Evolutionary conservation across 345 rosid species (phyloP), one percentile per base, ranked within the genome.

Genomic region (Eucalyptus sp.): DNA sequence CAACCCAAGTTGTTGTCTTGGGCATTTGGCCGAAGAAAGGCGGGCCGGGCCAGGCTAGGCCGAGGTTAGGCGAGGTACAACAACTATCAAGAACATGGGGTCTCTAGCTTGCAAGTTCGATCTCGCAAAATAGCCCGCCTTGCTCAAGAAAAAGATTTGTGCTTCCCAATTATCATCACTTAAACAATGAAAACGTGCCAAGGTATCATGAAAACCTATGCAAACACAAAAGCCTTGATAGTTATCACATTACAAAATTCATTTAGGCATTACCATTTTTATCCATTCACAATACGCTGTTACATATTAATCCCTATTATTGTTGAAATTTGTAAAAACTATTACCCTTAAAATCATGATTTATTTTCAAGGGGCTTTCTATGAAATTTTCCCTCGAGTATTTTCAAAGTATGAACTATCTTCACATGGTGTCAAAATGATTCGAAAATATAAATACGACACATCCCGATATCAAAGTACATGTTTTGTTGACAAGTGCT

Each of bases 21-120:
- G 83, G 83, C 48, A 5, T 37, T 25, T 7, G 27, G 13, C 27
- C 0, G 3, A 24, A 31, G 15, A 18, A 12, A 7, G 27, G 2
- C 8, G 8, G 27, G 10, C 6, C 29, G 6, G 29, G 31, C 66
- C 8, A 4, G 27, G 18, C 6, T 29, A 3, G 29, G 31, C 66
- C 7, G 3, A 25, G 66, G 6, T 15, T 27, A 12, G 68, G 16
- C 3, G 31, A 37, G 46, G 83, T 44, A 6, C 6, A 27, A 27
- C 5, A 13, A 22, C 11, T 8, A 76, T 4, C 15, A 13, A 76
- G 48, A 76, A 76, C 1, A 15, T 37, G 46, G 0, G 3, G 25
- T 12, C 48, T 1, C 41, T 7, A 12, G 48, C 1, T 0, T 6
- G 8, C 83, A 76, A 37, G 15, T 37, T 6, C 5, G 15, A 10